Conservation (phyloP, 768 basidiomycete species). For the Rhodotorula diobovata region DNA sequence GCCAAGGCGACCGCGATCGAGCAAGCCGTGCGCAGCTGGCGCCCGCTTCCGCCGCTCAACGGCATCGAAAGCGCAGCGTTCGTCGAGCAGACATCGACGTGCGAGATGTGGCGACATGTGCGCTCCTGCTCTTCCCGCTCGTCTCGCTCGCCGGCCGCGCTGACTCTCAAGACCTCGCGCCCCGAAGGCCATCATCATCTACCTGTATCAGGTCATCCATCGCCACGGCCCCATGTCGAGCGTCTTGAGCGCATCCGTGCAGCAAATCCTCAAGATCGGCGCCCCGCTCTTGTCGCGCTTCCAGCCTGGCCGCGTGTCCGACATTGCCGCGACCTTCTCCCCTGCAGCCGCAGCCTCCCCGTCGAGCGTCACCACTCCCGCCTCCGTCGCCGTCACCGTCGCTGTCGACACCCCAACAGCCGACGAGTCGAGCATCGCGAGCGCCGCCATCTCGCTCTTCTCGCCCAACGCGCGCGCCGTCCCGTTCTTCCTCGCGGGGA, state of each 20-base stretch:
- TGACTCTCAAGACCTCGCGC: neutral
- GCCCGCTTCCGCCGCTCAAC: neutral
- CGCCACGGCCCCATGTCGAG: slow-evolving; percentile 21
- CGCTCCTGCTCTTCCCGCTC: neutral
- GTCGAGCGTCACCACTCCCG: too few relatives aligned
- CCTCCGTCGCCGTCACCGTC: neutral
- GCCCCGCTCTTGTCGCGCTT: neutral
- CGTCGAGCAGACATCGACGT: slow-evolving; percentile 10
- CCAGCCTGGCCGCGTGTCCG: neutral
- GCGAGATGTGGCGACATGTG: slow-evolving; percentile 37
- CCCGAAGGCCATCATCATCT: slow-evolving; percentile 21
- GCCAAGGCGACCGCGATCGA: slow-evolving; percentile 29
- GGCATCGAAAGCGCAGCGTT: slow-evolving; percentile 8
- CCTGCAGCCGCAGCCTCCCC: too few relatives aligned
- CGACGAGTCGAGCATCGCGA: neutral
- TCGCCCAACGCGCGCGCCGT: slow-evolving; percentile 15
- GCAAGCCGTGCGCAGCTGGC: slow-evolving; percentile 20
- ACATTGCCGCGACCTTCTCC: neutral
- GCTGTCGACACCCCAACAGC: neutral
- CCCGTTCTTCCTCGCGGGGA: slow-evolving; percentile 37
- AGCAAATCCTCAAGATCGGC: slow-evolving; percentile 29
- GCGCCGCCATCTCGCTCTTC: neutral
- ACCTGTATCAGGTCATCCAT: slow-evolving; percentile 30
- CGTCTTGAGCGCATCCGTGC: neutral
- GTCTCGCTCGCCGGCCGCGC: neutral